Conservation (phyloP, 129 eudicot genomes). For the Kitagawia praeruptora region DNA sequence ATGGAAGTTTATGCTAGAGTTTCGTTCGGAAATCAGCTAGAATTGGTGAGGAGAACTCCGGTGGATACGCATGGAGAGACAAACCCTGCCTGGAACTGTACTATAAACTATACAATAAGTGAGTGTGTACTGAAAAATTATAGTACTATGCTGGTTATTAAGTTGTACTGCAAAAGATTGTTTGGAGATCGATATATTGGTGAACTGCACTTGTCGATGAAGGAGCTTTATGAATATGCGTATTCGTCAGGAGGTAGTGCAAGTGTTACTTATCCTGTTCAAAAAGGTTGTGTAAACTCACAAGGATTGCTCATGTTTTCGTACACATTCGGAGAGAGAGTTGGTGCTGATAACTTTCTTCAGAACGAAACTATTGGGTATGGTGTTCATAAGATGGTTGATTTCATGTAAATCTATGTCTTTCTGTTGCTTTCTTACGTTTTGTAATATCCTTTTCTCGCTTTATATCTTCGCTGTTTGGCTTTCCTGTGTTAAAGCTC, state of each 20-base stretch:
- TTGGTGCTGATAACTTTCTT: constrained; percentile 35
- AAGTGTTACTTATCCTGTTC: constrained; percentile 31
- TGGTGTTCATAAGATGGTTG: constrained; percentile 2
- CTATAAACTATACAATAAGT: constrained; percentile 27
- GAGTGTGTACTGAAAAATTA: constrained; percentile 37
- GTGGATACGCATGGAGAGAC: constrained; percentile 36
- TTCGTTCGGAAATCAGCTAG: constrained; percentile 28
- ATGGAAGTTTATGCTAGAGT: constrained; percentile 61
- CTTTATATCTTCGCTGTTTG: background rate
- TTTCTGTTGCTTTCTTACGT: background rate
- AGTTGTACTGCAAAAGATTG: constrained; percentile 57
- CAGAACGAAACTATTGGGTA: constrained; percentile 31
- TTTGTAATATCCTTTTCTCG: background rate
- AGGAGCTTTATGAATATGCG: constrained; percentile 50
- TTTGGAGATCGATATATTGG: constrained; percentile 63
- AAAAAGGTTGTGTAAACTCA: constrained; percentile 39
- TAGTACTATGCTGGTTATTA: constrained; percentile 43
- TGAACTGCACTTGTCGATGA: constrained; percentile 44
- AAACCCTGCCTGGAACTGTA: constrained; percentile 54
- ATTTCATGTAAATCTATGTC: background rate
- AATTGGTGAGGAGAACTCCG: constrained; percentile 37
- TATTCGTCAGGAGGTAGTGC: constrained; percentile 36
- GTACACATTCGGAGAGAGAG: constrained; percentile 49
- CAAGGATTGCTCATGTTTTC: constrained; percentile 46
- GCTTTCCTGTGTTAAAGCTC: background rate